Evolutionary conservation across 805 yeast genomes (phyloP).

Genomic region (Zygoascus flipseniorum): DNA sequence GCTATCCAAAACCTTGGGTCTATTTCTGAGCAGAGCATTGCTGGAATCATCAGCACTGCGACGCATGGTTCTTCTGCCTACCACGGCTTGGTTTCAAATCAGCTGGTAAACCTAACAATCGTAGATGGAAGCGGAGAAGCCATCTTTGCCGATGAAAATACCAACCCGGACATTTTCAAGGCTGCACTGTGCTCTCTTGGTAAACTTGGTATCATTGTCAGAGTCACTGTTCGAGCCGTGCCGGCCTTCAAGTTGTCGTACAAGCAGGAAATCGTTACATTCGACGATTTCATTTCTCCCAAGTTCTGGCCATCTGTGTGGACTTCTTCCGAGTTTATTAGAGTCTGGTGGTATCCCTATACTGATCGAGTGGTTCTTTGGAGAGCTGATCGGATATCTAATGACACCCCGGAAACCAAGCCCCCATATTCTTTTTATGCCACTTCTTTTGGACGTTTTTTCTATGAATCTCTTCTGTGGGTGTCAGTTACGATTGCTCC

Average conservation of each 20-base stretch:
- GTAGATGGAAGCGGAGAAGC: conserved; percentile 71
- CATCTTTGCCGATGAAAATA: conserved; percentile 55
- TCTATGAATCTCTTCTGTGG: conserved; percentile 76
- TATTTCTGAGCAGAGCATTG: conserved; percentile 85
- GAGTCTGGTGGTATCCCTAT: conserved; percentile 98
- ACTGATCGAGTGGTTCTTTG: conserved; percentile 77
- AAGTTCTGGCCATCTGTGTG: conserved; percentile 66
- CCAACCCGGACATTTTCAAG: conserved; percentile 57
- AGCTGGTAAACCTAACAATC: conserved; percentile 67
- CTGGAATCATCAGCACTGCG: conserved; percentile 94
- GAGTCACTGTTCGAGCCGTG: conserved; percentile 75
- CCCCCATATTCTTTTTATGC: conserved; percentile 84
- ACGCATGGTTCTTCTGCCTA: conserved; percentile 93
- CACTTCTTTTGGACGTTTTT: conserved; percentile 62
- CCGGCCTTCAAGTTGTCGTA: conserved; percentile 79
- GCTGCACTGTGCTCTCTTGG: conserved; percentile 86
- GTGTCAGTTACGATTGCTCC: conserved; percentile 67
- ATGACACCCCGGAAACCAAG: conserved; percentile 48
- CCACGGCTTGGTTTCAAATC: conserved; percentile 86
- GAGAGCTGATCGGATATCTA: conserved; percentile 75
- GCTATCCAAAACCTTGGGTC: conserved; percentile 92
- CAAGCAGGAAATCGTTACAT: conserved; percentile 70
- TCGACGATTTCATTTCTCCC: conserved; percentile 57
- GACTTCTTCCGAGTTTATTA: conserved; percentile 82
- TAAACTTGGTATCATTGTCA: conserved; percentile 80